Conservation (phyloP, 2,329 filamentous ascomycete genomes). For the Cladosporium sp. region DNA sequence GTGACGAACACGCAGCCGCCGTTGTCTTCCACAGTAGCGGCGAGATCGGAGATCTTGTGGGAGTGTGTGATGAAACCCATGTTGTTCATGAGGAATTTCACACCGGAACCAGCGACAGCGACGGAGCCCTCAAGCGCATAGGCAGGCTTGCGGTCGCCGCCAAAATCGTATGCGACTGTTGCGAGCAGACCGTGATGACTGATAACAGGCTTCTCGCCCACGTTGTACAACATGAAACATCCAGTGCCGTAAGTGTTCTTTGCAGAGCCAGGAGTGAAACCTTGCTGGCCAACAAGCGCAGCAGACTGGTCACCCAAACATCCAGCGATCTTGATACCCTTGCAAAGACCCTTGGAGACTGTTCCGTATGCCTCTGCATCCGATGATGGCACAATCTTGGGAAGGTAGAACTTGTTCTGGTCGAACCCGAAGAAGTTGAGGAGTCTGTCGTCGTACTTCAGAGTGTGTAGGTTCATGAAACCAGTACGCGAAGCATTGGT, state of each 20-base stretch:
- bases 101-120: constrained; percentile 72
- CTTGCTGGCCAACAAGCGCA: constrained; percentile 70
- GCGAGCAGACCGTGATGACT: constrained; percentile 76
- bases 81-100: constrained; percentile 49
- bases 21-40: constrained; percentile 68
- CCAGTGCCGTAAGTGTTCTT: constrained; percentile 89
- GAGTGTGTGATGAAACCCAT: constrained; percentile 64
- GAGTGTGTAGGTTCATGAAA: constrained; percentile 86
- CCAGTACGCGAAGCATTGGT: constrained; percentile 89
- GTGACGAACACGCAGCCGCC: constrained; percentile 85
- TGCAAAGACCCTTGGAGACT: constrained; percentile 58
- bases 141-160: constrained; percentile 51
- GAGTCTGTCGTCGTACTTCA: constrained; percentile 74
- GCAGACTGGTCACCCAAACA: constrained; percentile 85
- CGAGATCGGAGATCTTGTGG: constrained; percentile 64
- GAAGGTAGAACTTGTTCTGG: constrained; percentile 66
- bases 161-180: constrained; percentile 83
- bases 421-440: constrained; percentile 79
- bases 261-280: constrained; percentile 74
- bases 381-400: constrained; percentile 77
- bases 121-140: constrained; percentile 82
- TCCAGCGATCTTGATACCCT: constrained; percentile 71
- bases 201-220: constrained; percentile 77
- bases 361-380: constrained; percentile 68
- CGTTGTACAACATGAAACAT: constrained; percentile 83